A percentile compares a stretch with the other conserved stretches of the same genome.
These are phyloP conservation scores for Serendipita sp. DNA, from an alignment of 768 basidiomycete genomes.

Conservation along the genomic window DNA sequence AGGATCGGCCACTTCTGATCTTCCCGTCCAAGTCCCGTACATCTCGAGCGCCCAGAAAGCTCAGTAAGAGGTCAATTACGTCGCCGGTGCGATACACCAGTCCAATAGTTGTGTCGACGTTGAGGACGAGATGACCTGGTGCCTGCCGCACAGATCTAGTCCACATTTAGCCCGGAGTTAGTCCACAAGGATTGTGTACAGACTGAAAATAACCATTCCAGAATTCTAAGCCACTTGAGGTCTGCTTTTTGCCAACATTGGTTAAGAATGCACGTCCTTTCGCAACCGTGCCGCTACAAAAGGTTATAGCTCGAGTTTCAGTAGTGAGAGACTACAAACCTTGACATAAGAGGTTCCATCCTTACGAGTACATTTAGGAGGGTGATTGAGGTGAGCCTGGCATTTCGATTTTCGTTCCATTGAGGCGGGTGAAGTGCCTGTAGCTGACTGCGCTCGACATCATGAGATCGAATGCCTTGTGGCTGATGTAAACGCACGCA, in stretches of 20 bases:
- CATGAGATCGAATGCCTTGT: not conserved
- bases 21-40: too few species aligned
- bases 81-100: not conserved
- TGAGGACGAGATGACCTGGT: not conserved
- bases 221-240: not conserved
- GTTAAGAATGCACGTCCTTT: slow-evolving; percentile 73
- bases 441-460: not conserved
- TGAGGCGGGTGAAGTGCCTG: not conserved
- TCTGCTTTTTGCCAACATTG: slow-evolving; percentile 46
- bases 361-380: not conserved
- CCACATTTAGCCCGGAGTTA: not conserved
- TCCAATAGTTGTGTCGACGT: not conserved
- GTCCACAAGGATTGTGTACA: not conserved
- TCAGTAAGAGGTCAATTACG: too few species aligned
- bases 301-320: not conserved
- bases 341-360: not conserved
- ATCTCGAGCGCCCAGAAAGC: too few species aligned
- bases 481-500: not conserved
- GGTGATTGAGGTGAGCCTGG: not conserved
- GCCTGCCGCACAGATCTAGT: not conserved
- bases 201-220: not conserved
- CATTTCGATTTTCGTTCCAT: not conserved
- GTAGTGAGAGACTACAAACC: not conserved
- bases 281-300: not conserved
- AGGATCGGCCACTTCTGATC: too few species aligned